Percentiles rank a stretch among this genome's conserved stretches.
These are phyloP conservation scores for Ministeria vibrans DNA, from an alignment of 78 protist genomes.

Conservation along the genomic window DNA sequence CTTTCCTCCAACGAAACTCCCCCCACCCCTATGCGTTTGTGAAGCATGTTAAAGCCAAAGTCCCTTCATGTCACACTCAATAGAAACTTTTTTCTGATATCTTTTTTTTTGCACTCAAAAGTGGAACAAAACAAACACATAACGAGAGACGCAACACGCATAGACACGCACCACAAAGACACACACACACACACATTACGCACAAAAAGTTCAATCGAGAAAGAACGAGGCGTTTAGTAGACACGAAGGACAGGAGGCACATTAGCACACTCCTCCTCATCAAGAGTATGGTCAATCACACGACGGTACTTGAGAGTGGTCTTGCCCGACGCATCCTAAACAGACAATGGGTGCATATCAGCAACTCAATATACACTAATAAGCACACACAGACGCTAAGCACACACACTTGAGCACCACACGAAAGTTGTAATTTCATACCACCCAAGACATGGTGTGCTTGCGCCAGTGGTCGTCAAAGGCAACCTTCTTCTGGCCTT, in stretches of 20 bases:
- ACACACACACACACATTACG: not conserved
- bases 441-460: conserved; percentile 74
- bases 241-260: conserved; percentile 36
- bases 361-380: not conserved
- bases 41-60: not conserved
- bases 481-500: conserved; percentile 41
- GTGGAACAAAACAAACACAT: not conserved
- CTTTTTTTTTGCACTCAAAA: not conserved
- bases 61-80: not conserved
- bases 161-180: not conserved
- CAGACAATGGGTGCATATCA: not conserved
- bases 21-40: not conserved
- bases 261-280: conserved; percentile 9
- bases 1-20: too few species aligned
- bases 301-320: conserved; percentile 24
- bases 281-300: conserved; percentile 24
- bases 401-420: not conserved
- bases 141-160: not conserved
- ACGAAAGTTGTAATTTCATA: not conserved
- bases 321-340: not conserved
- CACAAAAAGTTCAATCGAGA: not conserved
- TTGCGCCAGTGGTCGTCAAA: conserved; percentile 95
- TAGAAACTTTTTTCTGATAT: not conserved
- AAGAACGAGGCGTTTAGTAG: conserved; percentile 6
- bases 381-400: not conserved